Conservation (phyloP, 2,329 filamentous ascomycete genomes). For the Sclerotinia spermophila region DNA sequence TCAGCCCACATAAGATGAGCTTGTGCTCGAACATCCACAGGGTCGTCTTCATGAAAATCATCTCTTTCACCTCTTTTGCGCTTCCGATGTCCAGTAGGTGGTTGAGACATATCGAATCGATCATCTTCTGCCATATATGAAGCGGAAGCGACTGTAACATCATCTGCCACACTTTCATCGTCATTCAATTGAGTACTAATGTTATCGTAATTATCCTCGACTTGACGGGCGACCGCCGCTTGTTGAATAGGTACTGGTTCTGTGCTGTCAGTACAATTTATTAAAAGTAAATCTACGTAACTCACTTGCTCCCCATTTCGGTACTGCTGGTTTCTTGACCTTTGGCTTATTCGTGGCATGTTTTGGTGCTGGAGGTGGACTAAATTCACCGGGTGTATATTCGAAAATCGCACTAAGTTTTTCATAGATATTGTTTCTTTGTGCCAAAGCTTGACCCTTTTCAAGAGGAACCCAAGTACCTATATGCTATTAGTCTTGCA, state of each 20-base stretch:
- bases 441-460: constrained; percentile 75
- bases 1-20: constrained; percentile 91
- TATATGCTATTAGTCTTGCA: constrained; percentile 39
- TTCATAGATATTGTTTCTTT: constrained; percentile 81
- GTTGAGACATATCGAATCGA: constrained; percentile 66
- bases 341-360: constrained; percentile 87
- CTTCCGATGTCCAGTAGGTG: constrained; percentile 62
- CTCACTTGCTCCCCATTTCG: constrained; percentile 53
- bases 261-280: constrained; percentile 31
- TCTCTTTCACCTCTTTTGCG: constrained; percentile 67
- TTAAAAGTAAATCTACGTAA: constrained; percentile 23
- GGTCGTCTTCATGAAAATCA: constrained; percentile 51
- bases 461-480: constrained; percentile 94
- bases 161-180: constrained; percentile 73
- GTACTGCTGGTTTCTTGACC: constrained; percentile 61
- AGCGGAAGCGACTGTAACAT: constrained; percentile 76
- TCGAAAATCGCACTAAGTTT: constrained; percentile 86
- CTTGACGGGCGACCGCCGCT: constrained; percentile 40
- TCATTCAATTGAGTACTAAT: constrained; percentile 62
- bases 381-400: constrained; percentile 77
- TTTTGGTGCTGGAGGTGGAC: constrained; percentile 88
- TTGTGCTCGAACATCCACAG: constrained; percentile 64
- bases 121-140: constrained; percentile 85
- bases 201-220: constrained; percentile 64
- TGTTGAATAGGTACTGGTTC: constrained; percentile 36